Conservation (phyloP, 2,329 filamentous ascomycete genomes). For the Elsinoe fawcettii region DNA sequence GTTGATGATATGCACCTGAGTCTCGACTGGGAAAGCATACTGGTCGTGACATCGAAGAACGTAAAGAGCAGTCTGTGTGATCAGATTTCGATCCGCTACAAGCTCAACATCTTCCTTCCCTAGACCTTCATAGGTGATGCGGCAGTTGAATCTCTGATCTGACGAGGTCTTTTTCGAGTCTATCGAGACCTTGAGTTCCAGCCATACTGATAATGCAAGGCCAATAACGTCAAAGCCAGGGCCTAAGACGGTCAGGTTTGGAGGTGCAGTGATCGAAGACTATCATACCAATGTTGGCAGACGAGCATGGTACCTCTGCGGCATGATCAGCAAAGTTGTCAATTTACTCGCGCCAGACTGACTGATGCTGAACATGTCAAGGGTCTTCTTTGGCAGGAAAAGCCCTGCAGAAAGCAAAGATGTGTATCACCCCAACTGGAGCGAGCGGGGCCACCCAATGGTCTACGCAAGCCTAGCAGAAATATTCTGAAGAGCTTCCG, state of each 20-base stretch:
- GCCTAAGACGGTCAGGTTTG: slow-evolving; percentile 32
- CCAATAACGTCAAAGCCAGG: slow-evolving; percentile 98
- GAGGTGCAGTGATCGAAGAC: slow-evolving; percentile 12
- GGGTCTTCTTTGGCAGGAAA: neutral
- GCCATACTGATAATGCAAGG: slow-evolving; percentile 85
- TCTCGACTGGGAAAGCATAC: slow-evolving; percentile 74
- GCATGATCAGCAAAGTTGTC: neutral
- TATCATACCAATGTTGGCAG: slow-evolving; percentile 73
- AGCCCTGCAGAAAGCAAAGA: neutral
- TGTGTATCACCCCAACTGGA: neutral
- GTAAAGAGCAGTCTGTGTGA: slow-evolving; percentile 90
- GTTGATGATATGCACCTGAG: slow-evolving; percentile 90
- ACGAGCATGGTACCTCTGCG: slow-evolving; percentile 72
- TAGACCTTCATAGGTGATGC: slow-evolving; percentile 81
- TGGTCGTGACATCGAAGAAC: slow-evolving; percentile 87
- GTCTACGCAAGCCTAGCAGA: neutral
- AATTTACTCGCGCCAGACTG: neutral
- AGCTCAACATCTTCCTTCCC: slow-evolving; percentile 72
- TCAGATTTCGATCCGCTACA: slow-evolving; percentile 78
- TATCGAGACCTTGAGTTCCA: slow-evolving; percentile 78
- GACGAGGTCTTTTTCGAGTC: slow-evolving; percentile 49
- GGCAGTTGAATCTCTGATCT: slow-evolving; percentile 67
- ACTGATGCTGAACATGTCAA: slow-evolving; percentile 24
- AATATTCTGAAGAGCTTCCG: neutral
- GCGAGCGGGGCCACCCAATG: neutral